Percentiles rank a stretch among this genome's conserved stretches.
Evolutionary conservation across 2,329 filamentous ascomycete species (phyloP).

Genomic region (Hypomyces perniciosus): DNA sequence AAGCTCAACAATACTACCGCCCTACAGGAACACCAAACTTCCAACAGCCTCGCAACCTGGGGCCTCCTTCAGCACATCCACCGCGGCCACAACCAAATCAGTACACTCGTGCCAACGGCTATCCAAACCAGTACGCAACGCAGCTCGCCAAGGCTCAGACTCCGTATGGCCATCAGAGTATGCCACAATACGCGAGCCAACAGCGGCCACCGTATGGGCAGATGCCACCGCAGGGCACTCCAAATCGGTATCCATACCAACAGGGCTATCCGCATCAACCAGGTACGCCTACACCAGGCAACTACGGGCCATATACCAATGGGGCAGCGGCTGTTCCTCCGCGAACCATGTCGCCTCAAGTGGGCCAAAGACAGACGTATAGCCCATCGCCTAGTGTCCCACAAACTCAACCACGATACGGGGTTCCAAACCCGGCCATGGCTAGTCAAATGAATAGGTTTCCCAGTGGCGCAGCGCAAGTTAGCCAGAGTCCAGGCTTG

Average conservation of each 20-base stretch:
- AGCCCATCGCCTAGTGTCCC: slow-evolving; percentile 35
- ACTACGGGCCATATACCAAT: slow-evolving; percentile 36
- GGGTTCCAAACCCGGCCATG: slow-evolving; percentile 25
- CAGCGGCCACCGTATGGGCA: slow-evolving; percentile 39
- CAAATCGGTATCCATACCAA: slow-evolving; percentile 38
- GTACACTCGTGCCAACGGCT: slow-evolving; percentile 46
- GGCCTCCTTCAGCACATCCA: slow-evolving; percentile 25
- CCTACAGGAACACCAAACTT: slow-evolving; percentile 33
- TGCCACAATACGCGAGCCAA: slow-evolving; percentile 43
- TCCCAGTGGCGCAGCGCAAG: slow-evolving; percentile 26
- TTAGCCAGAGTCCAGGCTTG: slow-evolving; percentile 31
- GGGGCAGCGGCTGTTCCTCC: slow-evolving; percentile 34
- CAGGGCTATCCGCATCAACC: slow-evolving; percentile 32
- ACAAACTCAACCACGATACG: slow-evolving; percentile 26
- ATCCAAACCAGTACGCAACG: slow-evolving; percentile 40
- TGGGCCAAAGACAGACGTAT: slow-evolving; percentile 32
- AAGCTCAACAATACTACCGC: slow-evolving; percentile 41
- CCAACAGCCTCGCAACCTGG: slow-evolving; percentile 36
- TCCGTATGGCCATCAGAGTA: slow-evolving; percentile 46
- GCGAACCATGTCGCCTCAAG: slow-evolving; percentile 41
- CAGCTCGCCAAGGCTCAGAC: slow-evolving; percentile 48
- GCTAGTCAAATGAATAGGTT: slow-evolving; percentile 27
- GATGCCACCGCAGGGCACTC: slow-evolving; percentile 37
- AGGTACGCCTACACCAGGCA: slow-evolving; percentile 31
- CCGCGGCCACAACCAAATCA: slow-evolving; percentile 39